phyloP scores from a whole-genome alignment of 108 stramenopile species.

The Cyclotella cryptica region DNA sequence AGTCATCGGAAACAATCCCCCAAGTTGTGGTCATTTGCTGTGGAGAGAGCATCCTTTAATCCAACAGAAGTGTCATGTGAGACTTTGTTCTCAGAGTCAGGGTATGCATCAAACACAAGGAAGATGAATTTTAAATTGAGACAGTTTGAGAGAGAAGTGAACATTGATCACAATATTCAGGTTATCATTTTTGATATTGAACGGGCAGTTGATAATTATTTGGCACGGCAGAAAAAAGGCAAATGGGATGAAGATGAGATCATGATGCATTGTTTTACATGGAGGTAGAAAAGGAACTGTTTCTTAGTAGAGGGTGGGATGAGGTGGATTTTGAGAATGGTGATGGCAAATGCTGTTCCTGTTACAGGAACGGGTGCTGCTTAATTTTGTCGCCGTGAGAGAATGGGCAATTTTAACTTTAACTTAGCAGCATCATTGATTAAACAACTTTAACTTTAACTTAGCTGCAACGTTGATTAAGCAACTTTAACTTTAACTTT shows the following conservation, averaged over 20 bases:
- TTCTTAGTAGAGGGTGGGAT: too few relatives aligned
- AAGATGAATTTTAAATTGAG: not conserved
- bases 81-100: conserved; percentile 21
- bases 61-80: conserved; percentile 24
- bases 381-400: too few relatives aligned
- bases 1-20: conserved; percentile 12
- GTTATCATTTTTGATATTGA: conserved; percentile 16
- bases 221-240: not conserved
- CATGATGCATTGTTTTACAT: conserved; percentile 9
- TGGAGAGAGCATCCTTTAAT: conserved; percentile 15
- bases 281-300: conserved; percentile 9
- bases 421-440: too few relatives aligned
- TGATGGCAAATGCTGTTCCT: too few relatives aligned
- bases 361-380: too few relatives aligned
- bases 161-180: conserved; percentile 15
- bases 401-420: too few relatives aligned
- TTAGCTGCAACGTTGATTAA: too few relatives aligned
- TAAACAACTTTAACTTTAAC: too few relatives aligned
- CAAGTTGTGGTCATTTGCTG: conserved; percentile 15
- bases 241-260: conserved; percentile 25
- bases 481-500: too few relatives aligned
- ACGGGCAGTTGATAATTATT: conserved; percentile 7
- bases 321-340: too few relatives aligned
- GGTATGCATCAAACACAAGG: conserved; percentile 9
- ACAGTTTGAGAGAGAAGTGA: conserved; percentile 12